Evolutionary conservation across 148 eudicot species (phyloP), one percentile per base, ranked within the genome.

Genomic region (Camellia granthamiana): DNA sequence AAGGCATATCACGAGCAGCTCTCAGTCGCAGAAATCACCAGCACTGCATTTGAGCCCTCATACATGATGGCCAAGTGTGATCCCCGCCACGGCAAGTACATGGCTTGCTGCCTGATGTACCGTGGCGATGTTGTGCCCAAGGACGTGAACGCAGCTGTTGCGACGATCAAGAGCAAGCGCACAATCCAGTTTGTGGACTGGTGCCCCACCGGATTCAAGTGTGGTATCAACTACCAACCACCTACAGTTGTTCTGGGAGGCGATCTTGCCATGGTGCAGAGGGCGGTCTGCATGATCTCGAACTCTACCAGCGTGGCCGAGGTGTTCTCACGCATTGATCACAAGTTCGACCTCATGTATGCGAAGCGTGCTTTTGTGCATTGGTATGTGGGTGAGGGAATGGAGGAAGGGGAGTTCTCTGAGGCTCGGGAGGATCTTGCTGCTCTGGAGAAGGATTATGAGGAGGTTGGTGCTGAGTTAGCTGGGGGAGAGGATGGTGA

Each of bases 21-120:
- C 42, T 83, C 81, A 2, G 84, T 83, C 4, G 84, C 81, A 16
- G 84, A 83, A 74, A 83, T 83, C 62, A 83, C 84, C 81, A 83
- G 78, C 78, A 83, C 75, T 46, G 81, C 84, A 55, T 82, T 82
- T 65, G 84, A 82, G 84, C 84, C 84, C 49, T 82, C 84, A n/a
- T 84, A 83, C 7, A 84, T 84, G 86, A 84, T 84, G 86, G 86
- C 86, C 47, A 84, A 84, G 83, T 84, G 86, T 13, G 86, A 84
- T 62, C 86, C 86, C 41, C 82, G 86, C 66, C 86, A 84, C 21
- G 83, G 86, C 6, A 84, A 84, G 83, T 83, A 83, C 74, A 83
- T 83, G 85, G 85, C 85, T 6, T 83, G 85, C 77, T 83, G 85
- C 76, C 82, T 84, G 62, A 84, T 84, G 86, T 84, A 84, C 83